Conservation (phyloP, 176 grass and related monocot species). For the Oryza punctata region DNA sequence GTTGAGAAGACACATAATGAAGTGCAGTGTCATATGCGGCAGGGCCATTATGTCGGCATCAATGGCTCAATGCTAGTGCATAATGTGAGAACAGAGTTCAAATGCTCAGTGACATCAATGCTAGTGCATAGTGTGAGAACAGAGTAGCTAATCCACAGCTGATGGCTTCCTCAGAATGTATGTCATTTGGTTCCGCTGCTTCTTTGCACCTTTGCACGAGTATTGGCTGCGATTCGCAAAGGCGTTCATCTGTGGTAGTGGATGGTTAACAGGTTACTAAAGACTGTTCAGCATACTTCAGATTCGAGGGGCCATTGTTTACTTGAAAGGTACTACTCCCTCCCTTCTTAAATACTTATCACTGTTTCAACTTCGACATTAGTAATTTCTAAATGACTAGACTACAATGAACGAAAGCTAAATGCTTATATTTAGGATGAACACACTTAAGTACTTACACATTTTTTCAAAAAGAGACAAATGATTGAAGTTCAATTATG, state of each 20-base stretch:
- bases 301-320: neutral
- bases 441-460: too few species aligned
- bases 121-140: neutral
- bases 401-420: too few species aligned
- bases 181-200: neutral
- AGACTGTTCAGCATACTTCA: neutral
- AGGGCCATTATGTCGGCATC: neutral
- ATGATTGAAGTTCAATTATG: too few species aligned
- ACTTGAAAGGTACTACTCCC: neutral
- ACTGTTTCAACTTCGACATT: too few species aligned
- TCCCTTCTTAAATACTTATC: too few species aligned
- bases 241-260: neutral
- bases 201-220: neutral
- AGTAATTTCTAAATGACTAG: too few species aligned
- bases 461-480: too few species aligned
- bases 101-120: neutral
- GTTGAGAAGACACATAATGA: too few species aligned
- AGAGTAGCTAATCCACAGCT: too few species aligned
- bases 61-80: neutral
- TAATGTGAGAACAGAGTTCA: neutral
- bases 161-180: neutral
- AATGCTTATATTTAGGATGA: too few species aligned
- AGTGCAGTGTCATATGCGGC: neutral
- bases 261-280: neutral
- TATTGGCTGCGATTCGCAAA: neutral